Percentiles rank a stretch among this genome's conserved stretches.
Evolutionary conservation across 2,329 filamentous ascomycete genomes (phyloP).

Genomic region (Lachnellula willkommii): DNA sequence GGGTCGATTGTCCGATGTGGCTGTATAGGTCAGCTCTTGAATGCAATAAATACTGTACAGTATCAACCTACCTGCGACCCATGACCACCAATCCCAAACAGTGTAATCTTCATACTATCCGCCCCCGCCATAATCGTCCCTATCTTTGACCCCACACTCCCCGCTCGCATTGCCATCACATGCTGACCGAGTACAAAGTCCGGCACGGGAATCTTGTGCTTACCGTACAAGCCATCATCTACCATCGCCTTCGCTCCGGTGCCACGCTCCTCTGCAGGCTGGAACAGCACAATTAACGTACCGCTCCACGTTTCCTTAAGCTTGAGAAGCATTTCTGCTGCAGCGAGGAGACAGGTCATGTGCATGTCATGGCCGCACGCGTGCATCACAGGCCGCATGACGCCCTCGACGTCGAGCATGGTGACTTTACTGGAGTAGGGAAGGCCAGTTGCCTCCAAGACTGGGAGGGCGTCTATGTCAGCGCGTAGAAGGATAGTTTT

Average conservation of each 20-base stretch:
- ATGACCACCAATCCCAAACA: slow-evolving; percentile 42
- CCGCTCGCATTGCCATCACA: slow-evolving; percentile 39
- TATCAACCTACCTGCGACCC: slow-evolving; percentile 18
- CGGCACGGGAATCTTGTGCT: slow-evolving; percentile 45
- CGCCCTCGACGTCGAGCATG: slow-evolving; percentile 35
- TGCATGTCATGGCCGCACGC: slow-evolving; percentile 66
- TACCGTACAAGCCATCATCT: slow-evolving; percentile 49
- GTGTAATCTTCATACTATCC: slow-evolving; percentile 34
- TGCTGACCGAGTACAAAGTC: slow-evolving; percentile 52
- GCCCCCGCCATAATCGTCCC: slow-evolving; percentile 34
- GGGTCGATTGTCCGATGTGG: slow-evolving; percentile 44
- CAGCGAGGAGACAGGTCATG: slow-evolving; percentile 51
- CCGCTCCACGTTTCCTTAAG: slow-evolving; percentile 49
- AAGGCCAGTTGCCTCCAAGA: slow-evolving; percentile 50
- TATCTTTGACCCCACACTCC: slow-evolving; percentile 31
- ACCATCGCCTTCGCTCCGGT: slow-evolving; percentile 60
- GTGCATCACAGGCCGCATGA: slow-evolving; percentile 56
- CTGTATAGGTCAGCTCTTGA: slow-evolving; percentile 3
- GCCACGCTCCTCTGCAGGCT: slow-evolving; percentile 61
- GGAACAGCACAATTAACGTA: slow-evolving; percentile 59
- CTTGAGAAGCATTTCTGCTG: slow-evolving; percentile 43
- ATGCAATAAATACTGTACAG: background rate
- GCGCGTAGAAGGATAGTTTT: slow-evolving; percentile 53
- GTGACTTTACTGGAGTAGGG: slow-evolving; percentile 46
- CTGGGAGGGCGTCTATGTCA: slow-evolving; percentile 57